Percentiles rank a stretch among this genome's conserved stretches.
These are phyloP conservation scores for Cyathus striatus DNA, from an alignment of 768 basidiomycete species.

Conservation along the genomic window DNA sequence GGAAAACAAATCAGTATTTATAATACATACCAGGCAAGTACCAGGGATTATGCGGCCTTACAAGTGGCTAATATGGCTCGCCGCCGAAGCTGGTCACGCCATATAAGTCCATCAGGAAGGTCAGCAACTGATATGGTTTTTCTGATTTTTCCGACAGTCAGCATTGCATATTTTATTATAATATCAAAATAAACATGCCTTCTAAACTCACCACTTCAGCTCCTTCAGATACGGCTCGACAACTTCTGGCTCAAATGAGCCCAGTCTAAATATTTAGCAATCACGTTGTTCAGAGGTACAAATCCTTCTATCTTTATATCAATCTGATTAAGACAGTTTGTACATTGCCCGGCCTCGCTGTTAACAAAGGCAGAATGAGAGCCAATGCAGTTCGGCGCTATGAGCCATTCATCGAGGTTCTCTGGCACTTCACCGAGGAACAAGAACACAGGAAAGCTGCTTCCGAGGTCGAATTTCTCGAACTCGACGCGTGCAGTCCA, in stretches of 20 bases:
- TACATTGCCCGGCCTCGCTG: conserved; percentile 25
- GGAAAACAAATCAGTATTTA: no score
- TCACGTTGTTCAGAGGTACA: conserved; percentile 34
- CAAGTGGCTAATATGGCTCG: no score
- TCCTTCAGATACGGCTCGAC: conserved; percentile 35
- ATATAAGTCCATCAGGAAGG: no score
- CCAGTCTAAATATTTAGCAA: conserved; percentile 21
- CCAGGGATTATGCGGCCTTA: no score
- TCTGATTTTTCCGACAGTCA: no score
- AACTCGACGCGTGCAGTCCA: conserved; percentile 38
- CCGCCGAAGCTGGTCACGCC: no score
- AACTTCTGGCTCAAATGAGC: conserved; percentile 29
- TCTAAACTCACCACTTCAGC: conserved; percentile 36
- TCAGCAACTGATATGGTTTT: no score
- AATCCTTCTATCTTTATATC: conserved; percentile 34
- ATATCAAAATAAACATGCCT: conserved; percentile 18
- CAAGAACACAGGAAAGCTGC: conserved; percentile 38
- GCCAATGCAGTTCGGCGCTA: conserved; percentile 33
- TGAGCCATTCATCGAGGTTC: conserved; percentile 30
- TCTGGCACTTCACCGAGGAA: conserved; percentile 40
- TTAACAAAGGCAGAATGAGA: conserved; percentile 37
- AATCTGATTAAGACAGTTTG: conserved; percentile 28
- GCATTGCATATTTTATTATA: not conserved
- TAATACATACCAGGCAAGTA: no score
- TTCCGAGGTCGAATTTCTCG: conserved; percentile 37